A percentile compares a stretch with the other conserved stretches of the same genome.
These are phyloP conservation scores for Aspergillus udagawae DNA, from an alignment of 2,329 filamentous ascomycete genomes.

Conservation along the genomic window DNA sequence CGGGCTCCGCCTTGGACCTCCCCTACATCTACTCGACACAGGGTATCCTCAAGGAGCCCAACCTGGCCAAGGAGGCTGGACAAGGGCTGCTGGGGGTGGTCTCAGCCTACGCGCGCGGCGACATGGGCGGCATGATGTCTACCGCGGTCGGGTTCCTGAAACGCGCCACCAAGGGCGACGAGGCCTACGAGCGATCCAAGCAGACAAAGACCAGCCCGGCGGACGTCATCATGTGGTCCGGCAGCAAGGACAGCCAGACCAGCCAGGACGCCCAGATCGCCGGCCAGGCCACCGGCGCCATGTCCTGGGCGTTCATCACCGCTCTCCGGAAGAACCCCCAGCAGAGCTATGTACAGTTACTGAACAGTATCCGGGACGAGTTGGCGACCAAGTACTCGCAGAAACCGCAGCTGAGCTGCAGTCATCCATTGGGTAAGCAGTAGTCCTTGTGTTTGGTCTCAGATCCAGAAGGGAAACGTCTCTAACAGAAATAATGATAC, in stretches of 20 bases:
- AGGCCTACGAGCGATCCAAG: conserved; percentile 73
- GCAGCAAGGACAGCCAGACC: conserved; percentile 93
- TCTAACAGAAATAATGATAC: conserved; percentile 14
- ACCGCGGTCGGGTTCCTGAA: conserved; percentile 83
- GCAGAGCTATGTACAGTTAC: conserved; percentile 91
- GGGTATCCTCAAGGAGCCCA: conserved; percentile 66
- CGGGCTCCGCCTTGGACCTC: conserved; percentile 62
- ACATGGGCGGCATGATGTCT: conserved; percentile 74
- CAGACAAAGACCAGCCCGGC: conserved; percentile 90
- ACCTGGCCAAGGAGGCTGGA: conserved; percentile 64
- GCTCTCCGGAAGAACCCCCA: conserved; percentile 88
- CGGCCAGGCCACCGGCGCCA: conserved; percentile 88
- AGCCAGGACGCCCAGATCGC: conserved; percentile 88
- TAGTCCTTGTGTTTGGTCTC: neutral
- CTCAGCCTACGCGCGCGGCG: conserved; percentile 74
- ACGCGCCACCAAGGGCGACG: conserved; percentile 75
- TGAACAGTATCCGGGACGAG: conserved; percentile 93
- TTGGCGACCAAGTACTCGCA: conserved; percentile 82
- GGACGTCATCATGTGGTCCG: conserved; percentile 97
- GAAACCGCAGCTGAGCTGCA: conserved; percentile 94
- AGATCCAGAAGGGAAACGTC: conserved; percentile 1
- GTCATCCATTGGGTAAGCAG: conserved; percentile 83
- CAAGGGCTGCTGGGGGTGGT: conserved; percentile 64
- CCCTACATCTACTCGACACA: conserved; percentile 66
- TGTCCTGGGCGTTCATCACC: conserved; percentile 96